phyloP scores from a whole-genome alignment of 495 filamentous ascomycete species.

The Penicillium lagena region DNA sequence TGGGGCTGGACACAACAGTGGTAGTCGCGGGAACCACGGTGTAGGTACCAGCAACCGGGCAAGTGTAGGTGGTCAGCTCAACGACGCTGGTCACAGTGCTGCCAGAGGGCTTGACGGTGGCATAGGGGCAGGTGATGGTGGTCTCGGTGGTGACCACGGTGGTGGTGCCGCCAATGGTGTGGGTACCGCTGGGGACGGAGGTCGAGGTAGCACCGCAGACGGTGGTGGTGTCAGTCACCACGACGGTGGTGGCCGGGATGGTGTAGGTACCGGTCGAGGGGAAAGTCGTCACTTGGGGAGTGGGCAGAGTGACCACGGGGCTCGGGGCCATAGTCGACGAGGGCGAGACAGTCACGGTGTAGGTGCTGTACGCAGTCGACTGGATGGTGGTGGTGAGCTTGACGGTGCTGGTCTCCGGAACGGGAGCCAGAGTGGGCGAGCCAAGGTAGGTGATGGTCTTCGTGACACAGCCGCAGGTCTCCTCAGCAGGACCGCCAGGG shows the following conservation, averaged over 20 bases:
- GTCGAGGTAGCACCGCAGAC: constrained; percentile 61
- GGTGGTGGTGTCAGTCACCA: constrained; percentile 63
- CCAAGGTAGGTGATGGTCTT: constrained; percentile 56
- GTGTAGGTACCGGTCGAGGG: constrained; percentile 71
- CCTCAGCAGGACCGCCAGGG: constrained; percentile 14
- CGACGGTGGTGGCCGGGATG: constrained; percentile 69
- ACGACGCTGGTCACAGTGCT: constrained; percentile 64
- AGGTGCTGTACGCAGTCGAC: constrained; percentile 30
- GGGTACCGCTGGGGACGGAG: constrained; percentile 54
- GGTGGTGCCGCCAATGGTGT: constrained; percentile 73
- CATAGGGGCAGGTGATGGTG: constrained; percentile 68
- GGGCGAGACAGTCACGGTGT: constrained; percentile 29
- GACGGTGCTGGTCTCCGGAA: constrained; percentile 14
- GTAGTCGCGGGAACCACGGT: constrained; percentile 64
- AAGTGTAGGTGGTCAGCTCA: constrained; percentile 67
- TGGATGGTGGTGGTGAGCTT: constrained; percentile 25
- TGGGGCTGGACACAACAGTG: constrained; percentile 47
- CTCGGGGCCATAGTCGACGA: constrained; percentile 25
- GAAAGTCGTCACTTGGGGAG: constrained; percentile 60
- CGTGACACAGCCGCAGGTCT: constrained; percentile 64
- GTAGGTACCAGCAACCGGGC: constrained; percentile 75
- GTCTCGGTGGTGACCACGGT: constrained; percentile 65
- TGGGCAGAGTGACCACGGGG: constrained; percentile 46
- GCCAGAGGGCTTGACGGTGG: constrained; percentile 54
- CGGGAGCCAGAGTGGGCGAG: constrained; percentile 40